Conservation (phyloP, 2,329 filamentous ascomycete species). For the Exophiala aquamarina region DNA sequence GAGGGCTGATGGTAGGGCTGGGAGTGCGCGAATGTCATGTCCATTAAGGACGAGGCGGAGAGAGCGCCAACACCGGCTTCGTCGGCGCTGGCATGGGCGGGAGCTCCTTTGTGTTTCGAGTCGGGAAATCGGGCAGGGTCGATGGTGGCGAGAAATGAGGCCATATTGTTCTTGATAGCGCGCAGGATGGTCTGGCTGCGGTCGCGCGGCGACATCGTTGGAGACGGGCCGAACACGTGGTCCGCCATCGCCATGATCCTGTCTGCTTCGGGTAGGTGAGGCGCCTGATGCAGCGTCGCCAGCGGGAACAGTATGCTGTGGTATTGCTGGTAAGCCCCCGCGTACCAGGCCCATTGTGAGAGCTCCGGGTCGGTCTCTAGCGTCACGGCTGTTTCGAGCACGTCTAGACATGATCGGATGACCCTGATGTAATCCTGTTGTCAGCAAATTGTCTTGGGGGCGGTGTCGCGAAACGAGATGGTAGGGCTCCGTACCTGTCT, state of each 20-base stretch:
- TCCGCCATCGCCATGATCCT: not conserved
- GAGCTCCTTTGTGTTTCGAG: no score
- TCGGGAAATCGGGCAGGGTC: not conserved
- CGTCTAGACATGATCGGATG: no score
- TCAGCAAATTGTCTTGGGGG: no score
- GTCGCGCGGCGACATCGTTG: not conserved
- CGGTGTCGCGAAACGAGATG: no score
- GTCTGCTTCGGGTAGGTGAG: not conserved
- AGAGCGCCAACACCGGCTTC: no score
- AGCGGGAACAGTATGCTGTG: conserved; percentile 67
- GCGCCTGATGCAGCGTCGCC: conserved; percentile 24
- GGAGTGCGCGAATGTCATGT: no score
- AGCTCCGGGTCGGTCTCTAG: conserved; percentile 55
- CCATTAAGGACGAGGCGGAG: no score
- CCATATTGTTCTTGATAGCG: conserved; percentile 2
- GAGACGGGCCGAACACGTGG: conserved; percentile 1
- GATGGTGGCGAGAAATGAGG: not conserved
- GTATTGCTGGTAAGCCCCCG: conserved; percentile 69
- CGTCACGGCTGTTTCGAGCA: conserved; percentile 50
- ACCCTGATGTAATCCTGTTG: no score
- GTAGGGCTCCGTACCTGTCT: conserved; percentile 55
- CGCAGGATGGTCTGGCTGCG: not conserved
- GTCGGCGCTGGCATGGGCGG: no score
- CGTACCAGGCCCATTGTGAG: conserved; percentile 66
- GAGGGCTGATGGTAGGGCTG: no score